phyloP scores from a whole-genome alignment of 2,329 filamentous ascomycete species.

The Botryotinia calthae region DNA sequence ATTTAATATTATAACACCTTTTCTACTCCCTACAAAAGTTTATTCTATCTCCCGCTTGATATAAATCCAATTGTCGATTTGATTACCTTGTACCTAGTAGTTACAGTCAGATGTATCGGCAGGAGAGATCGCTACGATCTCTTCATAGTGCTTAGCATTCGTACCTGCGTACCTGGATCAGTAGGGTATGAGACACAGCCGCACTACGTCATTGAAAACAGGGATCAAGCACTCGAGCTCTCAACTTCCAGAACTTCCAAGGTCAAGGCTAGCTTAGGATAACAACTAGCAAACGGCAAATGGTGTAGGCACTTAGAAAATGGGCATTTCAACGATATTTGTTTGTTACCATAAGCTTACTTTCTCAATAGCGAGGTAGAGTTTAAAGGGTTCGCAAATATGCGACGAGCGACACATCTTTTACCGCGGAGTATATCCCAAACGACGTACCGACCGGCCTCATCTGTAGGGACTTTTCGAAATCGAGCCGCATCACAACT shows the following conservation, averaged over 20 bases:
- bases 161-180: background rate
- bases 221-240: background rate
- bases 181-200: background rate
- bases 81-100: background rate
- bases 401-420: conserved; percentile 17
- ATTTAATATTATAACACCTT: background rate
- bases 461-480: background rate
- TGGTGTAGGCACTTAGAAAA: background rate
- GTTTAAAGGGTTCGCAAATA: background rate
- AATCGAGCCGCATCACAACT: conserved; percentile 8
- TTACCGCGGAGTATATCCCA: conserved; percentile 14
- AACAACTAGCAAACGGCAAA: background rate
- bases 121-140: background rate
- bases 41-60: background rate
- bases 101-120: background rate
- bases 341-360: background rate
- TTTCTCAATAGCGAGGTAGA: background rate
- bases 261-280: background rate
- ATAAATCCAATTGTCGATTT: background rate
- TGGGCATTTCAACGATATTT: background rate
- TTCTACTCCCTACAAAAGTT: background rate
- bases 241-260: background rate
- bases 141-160: background rate
- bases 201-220: conserved; percentile 7
- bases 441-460: background rate